Percentiles rank a stretch among this genome's conserved stretches.
Conservation (phyloP, 345 rosid species). For the Arabis alpina region DNA sequence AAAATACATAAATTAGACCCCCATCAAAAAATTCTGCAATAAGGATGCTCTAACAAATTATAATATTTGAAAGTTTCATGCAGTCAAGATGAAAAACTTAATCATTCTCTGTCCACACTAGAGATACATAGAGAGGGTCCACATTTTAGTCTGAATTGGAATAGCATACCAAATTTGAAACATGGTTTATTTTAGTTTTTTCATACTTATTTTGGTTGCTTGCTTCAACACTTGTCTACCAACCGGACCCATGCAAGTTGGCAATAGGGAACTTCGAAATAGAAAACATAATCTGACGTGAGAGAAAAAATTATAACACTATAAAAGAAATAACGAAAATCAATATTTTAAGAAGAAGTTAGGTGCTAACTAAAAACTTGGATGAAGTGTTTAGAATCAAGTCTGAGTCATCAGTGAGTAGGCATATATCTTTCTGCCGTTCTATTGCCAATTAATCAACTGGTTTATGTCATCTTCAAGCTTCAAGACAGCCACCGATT, state of each 20-base stretch:
- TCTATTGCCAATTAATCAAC: not conserved
- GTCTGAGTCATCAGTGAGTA: not conserved
- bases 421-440: not conserved
- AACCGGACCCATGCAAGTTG: constrained; percentile 38
- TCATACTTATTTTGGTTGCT: constrained; percentile 20
- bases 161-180: constrained; percentile 28
- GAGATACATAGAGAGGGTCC: constrained; percentile 36
- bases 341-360: not conserved
- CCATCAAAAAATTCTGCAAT: too few species aligned
- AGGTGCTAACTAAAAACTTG: not conserved
- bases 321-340: not conserved
- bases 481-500: constrained; percentile 1
- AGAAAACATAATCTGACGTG: constrained; percentile 3
- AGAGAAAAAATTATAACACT: not conserved
- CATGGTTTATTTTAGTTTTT: constrained; percentile 20
- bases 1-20: too few species aligned
- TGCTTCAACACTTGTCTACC: constrained; percentile 17
- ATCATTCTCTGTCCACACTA: constrained; percentile 21
- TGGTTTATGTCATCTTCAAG: not conserved
- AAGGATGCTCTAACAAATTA: too few species aligned
- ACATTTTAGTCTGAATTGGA: constrained; percentile 12
- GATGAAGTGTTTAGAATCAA: constrained; percentile 10
- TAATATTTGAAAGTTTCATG: constrained; percentile 10
- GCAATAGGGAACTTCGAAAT: constrained; percentile 20
- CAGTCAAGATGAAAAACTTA: constrained; percentile 23